These are phyloP conservation scores for Canavalia ensiformis DNA, from an alignment of 306 rosid genomes.

Conservation along the genomic window DNA sequence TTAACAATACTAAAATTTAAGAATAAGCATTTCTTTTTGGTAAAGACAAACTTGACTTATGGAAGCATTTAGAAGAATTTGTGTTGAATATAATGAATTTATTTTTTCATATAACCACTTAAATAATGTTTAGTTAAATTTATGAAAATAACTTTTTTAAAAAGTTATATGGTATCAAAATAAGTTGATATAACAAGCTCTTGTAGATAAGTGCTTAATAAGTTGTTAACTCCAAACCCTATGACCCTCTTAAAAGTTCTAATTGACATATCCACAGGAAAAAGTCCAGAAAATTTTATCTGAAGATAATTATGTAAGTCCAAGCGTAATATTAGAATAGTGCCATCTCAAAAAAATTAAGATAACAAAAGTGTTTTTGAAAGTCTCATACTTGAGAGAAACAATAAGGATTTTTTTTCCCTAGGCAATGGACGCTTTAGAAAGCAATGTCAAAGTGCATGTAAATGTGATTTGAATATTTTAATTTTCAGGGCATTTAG, in stretches of 20 bases:
- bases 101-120: not conserved
- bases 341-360: not conserved
- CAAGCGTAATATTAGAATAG: not conserved
- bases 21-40: not conserved
- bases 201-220: not conserved
- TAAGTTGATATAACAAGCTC: too few species aligned
- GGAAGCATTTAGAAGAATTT: not conserved
- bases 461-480: constrained; percentile 18
- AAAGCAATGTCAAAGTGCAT: constrained; percentile 3
- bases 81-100: not conserved
- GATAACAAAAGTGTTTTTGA: not conserved
- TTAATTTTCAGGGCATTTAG: not conserved
- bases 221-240: not conserved
- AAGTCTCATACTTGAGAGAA: not conserved
- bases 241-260: not conserved
- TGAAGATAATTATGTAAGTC: not conserved
- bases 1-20: not conserved
- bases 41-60: not conserved
- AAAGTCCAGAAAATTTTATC: not conserved
- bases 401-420: not conserved
- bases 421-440: not conserved
- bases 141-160: not conserved
- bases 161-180: too few species aligned
- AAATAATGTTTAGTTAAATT: not conserved
- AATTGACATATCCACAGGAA: constrained; percentile 10